Base-by-base conservation (phyloP, 2,329 filamentous ascomycete genomes). In the Sordariomycetes sp. region DNA sequence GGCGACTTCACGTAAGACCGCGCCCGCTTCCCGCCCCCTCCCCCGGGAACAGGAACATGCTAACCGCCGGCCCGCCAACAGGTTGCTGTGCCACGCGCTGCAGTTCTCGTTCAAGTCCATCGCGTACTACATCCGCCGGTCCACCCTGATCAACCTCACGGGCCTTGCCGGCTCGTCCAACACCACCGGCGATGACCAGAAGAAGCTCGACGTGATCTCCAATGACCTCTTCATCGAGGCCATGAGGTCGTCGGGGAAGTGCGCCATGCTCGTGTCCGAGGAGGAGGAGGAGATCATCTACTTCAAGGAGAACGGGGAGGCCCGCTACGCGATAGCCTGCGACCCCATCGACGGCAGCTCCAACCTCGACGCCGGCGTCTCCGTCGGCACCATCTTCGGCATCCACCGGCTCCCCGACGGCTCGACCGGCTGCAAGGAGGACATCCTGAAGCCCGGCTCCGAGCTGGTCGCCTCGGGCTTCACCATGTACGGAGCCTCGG, bases 21-120 rank as follows among this genome's bases (percentile, higher is more conserved):
- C 25, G 34, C 32, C 6, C 32, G 11, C 28, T 14, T 40, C 22
- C 16, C 10, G 24, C 24, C 35, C n/a, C n/a, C 37, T 14, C 18
- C 37, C 5, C 37, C 37, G 37, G 12, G 37, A 48, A 20, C 43
- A 48, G 18, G 8, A 37, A 37, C n/a, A 58, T 40, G 37, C 59
- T 20, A n/a, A 48, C 43, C 25, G 54, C 25, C 25, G 16, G 24
- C 28, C 8, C 34, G 53, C 43, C 57, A 20, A 20, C 67, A 97
- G 92, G 67, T 83, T 99, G 57, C 85, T 99, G 60, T 97, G 91
- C 81, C 94, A 99, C 72, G 92, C 94, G 61, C 88, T 99, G 60
- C 94, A 97, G 75, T 99, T 97, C 80, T 93, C 94, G 64, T 99
- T 99, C 87, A 99, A 99, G 80, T 96, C 90, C 64, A 99, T 99